A percentile compares a stretch with the other conserved stretches of the same genome.
phyloP scores from a whole-genome alignment of 2,329 filamentous ascomycete species.

The Zopfia rhizophila region DNA sequence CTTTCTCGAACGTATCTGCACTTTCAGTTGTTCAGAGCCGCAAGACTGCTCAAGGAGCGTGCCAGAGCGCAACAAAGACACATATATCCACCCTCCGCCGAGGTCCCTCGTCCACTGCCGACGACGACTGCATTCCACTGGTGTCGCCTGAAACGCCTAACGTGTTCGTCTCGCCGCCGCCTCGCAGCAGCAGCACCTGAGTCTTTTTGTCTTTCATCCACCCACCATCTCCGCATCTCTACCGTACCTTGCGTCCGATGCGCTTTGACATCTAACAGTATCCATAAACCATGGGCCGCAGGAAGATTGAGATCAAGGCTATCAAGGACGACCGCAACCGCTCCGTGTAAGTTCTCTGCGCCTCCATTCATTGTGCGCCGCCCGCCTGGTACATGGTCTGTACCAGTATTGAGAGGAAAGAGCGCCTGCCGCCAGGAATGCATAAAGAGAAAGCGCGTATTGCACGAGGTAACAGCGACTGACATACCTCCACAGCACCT shows the following conservation, averaged over 20 bases:
- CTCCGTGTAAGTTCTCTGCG: slow-evolving; percentile 79
- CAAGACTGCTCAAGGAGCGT: slow-evolving; percentile 7
- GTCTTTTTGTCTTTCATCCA: slow-evolving; percentile 26
- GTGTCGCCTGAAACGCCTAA: slow-evolving; percentile 38
- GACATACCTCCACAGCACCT: slow-evolving; percentile 88
- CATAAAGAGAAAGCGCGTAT: too few relatives aligned
- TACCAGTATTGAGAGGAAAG: too few relatives aligned
- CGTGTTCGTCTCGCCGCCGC: slow-evolving; percentile 30
- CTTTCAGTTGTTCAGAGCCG: slow-evolving; percentile 18
- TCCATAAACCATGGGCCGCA: slow-evolving; percentile 78
- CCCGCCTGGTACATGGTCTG: slow-evolving; percentile 13
- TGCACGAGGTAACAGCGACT: too few relatives aligned
- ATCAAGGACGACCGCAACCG: slow-evolving; percentile 99
- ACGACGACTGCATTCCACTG: slow-evolving; percentile 31
- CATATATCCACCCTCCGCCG: slow-evolving; percentile 17
- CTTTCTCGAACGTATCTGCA: slow-evolving; percentile 2
- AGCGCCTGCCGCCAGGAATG: too few relatives aligned
- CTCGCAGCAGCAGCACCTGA: slow-evolving; percentile 26
- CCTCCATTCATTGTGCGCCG: slow-evolving; percentile 2
- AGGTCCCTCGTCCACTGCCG: slow-evolving; percentile 25
- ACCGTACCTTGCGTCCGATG: slow-evolving; percentile 33
- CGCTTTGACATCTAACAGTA: slow-evolving; percentile 39
- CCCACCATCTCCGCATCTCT: slow-evolving; percentile 16
- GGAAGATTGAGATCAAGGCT: slow-evolving; percentile 99
- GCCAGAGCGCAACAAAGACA: neutral